These are phyloP conservation scores for Balansia obtecta DNA, from an alignment of 2,329 filamentous ascomycete species.

Conservation along the genomic window DNA sequence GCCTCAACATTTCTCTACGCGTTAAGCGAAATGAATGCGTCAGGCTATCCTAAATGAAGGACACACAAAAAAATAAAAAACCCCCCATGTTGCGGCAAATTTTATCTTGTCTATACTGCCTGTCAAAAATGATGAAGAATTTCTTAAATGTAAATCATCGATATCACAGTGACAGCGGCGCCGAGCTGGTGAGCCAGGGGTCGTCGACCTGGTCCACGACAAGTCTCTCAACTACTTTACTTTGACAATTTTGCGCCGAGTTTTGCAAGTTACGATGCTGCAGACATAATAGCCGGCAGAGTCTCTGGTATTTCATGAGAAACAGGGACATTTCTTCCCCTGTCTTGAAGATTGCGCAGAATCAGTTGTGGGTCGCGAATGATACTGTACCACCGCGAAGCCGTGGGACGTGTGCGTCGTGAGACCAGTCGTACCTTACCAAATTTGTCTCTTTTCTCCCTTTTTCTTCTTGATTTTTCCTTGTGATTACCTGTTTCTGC, in stretches of 20 bases:
- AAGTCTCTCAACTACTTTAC: not conserved
- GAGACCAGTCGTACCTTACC: not conserved
- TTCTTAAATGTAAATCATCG: not conserved
- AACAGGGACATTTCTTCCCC: not conserved
- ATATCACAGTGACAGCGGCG: not conserved
- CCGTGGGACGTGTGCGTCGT: not conserved
- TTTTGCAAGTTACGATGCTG: not conserved
- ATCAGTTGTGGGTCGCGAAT: not conserved
- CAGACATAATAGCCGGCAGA: not conserved
- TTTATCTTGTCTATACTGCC: not conserved
- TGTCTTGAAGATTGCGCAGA: not conserved
- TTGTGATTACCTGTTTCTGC: no score
- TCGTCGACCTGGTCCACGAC: not conserved
- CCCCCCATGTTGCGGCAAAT: not conserved
- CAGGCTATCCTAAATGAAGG: not conserved
- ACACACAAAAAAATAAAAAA: not conserved
- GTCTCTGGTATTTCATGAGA: not conserved
- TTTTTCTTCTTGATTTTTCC: no score
- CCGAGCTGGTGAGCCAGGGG: not conserved
- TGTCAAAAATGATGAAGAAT: not conserved
- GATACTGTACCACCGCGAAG: not conserved
- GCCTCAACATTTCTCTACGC: constrained; percentile 16
- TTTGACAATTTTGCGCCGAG: not conserved
- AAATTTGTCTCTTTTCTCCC: not conserved
- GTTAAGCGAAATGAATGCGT: constrained; percentile 22